Evolutionary conservation across 306 rosid species (phyloP), one percentile per base, ranked within the genome.

Genomic region (Malus sylvestris): DNA sequence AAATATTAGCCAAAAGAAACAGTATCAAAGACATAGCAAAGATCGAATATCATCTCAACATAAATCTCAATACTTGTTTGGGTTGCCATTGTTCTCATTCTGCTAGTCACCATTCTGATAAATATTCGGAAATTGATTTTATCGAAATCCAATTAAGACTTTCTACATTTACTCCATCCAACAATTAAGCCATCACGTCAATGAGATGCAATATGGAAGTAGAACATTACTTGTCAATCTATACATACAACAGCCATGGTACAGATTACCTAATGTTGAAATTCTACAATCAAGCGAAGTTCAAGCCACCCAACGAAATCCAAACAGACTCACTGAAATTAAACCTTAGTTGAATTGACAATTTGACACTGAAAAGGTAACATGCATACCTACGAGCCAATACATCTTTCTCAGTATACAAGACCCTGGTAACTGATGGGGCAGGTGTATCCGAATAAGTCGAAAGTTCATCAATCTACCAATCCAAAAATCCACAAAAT

Each of bases 401-500:
- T 18, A 95, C 91, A 87, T 95, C 98, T 81, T 92, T 90, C 30
- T 95, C 88, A 61, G 91, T 85, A 81, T 83, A 95, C 81, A 95
- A 88, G 76, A 92, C 78, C 86, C 98, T 87, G 58, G 98, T 90
- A 11, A 95, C 98, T 75, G 98, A 92, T 52, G 98, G 98, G 74
- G 93, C 85, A 73, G 96, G 91, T 45, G 97, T 80, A 72, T 92
- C 95, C 69, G 98, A 95, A 74, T 89, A 88, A 29, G 87, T 80
- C 11, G 97, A 81, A 52, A 95, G 97, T 71, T 95, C 97, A 72
- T 92, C 96, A 83, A 95, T 89, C 97, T 95, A 85, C 51, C 27
- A 64, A 72, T 20, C 46, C 10, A 46, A 42, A 12, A 10, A 58
- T 55, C 32, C 38, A 52, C 68, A 75, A 63, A 63, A 76, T 74